Evolutionary conservation across 371 early-diverging fungal species (phyloP), one percentile per base, ranked within the genome.

Genomic region (Mucor piriformis): DNA sequence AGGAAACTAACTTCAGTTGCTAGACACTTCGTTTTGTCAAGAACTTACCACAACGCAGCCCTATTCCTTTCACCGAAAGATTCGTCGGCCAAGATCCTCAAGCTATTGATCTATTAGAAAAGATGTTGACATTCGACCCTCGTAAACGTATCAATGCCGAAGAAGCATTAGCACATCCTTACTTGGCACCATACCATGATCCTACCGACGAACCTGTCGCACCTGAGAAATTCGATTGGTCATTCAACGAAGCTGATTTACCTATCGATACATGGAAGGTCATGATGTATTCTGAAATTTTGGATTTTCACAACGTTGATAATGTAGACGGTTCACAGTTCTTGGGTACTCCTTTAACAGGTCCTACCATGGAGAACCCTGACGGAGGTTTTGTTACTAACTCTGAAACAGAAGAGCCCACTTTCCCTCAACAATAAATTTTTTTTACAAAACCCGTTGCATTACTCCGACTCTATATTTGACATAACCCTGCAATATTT

Each of bases 51-150:
- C 83, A 83, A 50, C 83, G 92, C 42, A 87, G 89, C 47, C 87
- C 85, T 56, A 83, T 93, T 51, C 91, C 95, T 12, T 93, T 97
- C 74, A 66, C 81, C 12, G 78, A 85, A 71, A 83, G 68, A 54
- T 80, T 80, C 54, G 75, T 65, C 8, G 75, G 76, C 18, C 77
- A 76, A 56, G 77, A 80, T 50, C 64, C 68, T 23, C 65, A 76
- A 76, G 98, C 96, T 0, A 74, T 97, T 46, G 93, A 94, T 61
- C 79, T 99, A 49, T 82, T 99, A 4, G 90, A 93, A 65, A 90
- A 87, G 66, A 90, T 99, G 84, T 77, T 99, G 16, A 88, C 89
- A 18, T 97, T 96, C 75, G 95, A 96, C 74, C 98, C 99, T 51
- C 83, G 85, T 46, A 86, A 89, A 54, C 89, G 99, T 59, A 92